These are phyloP conservation scores for Inosperma sp. DNA, from an alignment of 768 basidiomycete species.

Conservation along the genomic window DNA sequence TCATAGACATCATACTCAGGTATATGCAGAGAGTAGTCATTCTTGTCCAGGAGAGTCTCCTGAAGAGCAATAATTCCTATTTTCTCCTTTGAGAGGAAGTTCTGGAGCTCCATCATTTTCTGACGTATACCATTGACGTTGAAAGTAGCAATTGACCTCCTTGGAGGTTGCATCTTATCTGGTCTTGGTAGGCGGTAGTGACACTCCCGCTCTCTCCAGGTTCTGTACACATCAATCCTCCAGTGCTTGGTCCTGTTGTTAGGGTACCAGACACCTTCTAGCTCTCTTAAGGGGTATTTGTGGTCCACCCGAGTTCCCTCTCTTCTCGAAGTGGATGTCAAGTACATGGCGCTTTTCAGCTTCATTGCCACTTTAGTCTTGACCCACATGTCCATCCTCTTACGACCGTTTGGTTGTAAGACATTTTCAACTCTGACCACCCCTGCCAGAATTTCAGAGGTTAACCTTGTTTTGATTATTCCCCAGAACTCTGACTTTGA, in stretches of 20 bases:
- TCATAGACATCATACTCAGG: neutral
- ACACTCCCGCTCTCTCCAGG: neutral
- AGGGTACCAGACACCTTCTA: neutral
- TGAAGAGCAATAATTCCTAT: neutral
- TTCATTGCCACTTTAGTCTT: neutral
- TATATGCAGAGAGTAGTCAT: neutral
- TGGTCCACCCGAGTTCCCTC: neutral
- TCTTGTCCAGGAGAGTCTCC: neutral
- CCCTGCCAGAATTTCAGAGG: neutral
- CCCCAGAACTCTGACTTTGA: neutral
- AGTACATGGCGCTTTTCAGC: neutral
- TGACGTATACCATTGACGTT: neutral
- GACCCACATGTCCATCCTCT: neutral
- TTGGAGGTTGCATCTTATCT: neutral
- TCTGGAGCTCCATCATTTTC: neutral
- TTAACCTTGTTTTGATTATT: neutral
- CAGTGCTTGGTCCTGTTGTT: neutral
- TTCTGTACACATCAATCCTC: neutral
- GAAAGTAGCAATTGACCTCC: neutral
- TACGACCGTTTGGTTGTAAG: slow-evolving; percentile 1
- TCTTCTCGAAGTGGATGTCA: neutral
- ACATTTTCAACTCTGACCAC: neutral
- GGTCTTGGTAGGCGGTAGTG: neutral
- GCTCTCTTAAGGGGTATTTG: neutral
- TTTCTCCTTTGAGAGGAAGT: neutral